Base-by-base conservation (phyloP, 2,329 filamentous ascomycete species). In the Hirsutella rhossiliensis region DNA sequence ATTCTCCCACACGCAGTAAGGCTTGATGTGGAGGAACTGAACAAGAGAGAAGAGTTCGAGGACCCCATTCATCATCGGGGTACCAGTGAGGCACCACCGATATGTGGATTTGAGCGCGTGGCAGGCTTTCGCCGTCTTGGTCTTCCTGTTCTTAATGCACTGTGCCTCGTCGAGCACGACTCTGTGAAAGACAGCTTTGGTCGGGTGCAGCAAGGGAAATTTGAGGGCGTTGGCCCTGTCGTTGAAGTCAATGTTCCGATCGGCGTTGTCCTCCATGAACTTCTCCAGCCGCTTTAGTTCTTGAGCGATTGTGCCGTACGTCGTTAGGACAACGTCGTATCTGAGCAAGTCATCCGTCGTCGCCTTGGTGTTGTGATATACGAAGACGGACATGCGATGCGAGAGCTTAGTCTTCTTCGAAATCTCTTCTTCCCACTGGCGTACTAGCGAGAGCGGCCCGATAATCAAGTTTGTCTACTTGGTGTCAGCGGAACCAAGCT, bases 121-220 rank as follows among this genome's bases (percentile, higher is more conserved):
- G 12, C 80, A 84, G 2, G 87, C 85, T 45, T 82, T 69, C 1
- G 87, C 78, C 27, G 75, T 78, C 56, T 84, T 84, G 0, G 87
- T 84, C 27, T 76, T 73, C 9, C 79, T 78, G 50, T 94, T 94
- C 23, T 89, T 80, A 51, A 95, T 89, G 12, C 69, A 80, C 54
- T 95, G 88, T 0, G 85, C 87, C 66, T 94, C 87, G 50, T 94
- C 87, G 4, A 94, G 69, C 18, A 94, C 82, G n/a, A 94, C 66
- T 5, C 88, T 80, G 30, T 84, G 73, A 81, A 87, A 94, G 0
- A 77, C 71, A 3, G 85, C 63, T 4, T 59, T 63, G 56, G 38
- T 72, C 49, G 68, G 69, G 15, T 82, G 81, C 28, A 89, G 62
- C 9, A 88, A 62, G 3, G 76, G 73, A 43, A 77, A 72, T 20